Evolutionary conservation across 352 stramenopile species (phyloP).

Genomic region (Globisporangium splendens): DNA sequence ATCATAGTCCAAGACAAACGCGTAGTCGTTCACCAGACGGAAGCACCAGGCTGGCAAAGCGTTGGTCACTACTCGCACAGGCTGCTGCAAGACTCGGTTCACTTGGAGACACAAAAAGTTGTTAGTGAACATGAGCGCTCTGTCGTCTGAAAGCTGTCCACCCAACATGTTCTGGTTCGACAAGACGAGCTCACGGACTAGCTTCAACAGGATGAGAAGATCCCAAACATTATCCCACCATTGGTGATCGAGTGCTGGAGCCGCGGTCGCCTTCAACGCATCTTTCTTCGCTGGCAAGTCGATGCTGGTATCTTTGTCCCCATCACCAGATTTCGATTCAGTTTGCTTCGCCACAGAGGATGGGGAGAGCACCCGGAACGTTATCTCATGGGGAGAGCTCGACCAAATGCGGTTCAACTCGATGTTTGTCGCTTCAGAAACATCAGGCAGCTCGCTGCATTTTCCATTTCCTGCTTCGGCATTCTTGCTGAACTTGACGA

Average conservation of each 20-base stretch:
- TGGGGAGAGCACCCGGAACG: slow-evolving; percentile 34
- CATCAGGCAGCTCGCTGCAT: slow-evolving; percentile 1
- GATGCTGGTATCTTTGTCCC: not conserved
- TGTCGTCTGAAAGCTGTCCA: not conserved
- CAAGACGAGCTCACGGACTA: slow-evolving; percentile 27
- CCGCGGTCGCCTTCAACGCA: not conserved
- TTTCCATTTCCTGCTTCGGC: slow-evolving; percentile 4
- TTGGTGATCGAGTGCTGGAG: not conserved
- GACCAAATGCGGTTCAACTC: slow-evolving; percentile 37
- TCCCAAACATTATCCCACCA: slow-evolving; percentile 70
- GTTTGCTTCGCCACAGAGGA: slow-evolving; percentile 6
- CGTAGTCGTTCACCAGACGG: slow-evolving; percentile 45
- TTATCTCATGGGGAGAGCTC: slow-evolving; percentile 45
- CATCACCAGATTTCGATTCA: not conserved
- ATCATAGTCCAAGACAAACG: slow-evolving; percentile 65
- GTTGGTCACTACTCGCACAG: slow-evolving; percentile 61
- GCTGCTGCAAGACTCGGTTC: slow-evolving; percentile 48
- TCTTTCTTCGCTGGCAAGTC: not conserved
- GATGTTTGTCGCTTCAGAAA: slow-evolving; percentile 4
- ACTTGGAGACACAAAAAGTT: slow-evolving; percentile 57
- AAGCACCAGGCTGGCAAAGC: slow-evolving; percentile 55
- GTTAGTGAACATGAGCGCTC: slow-evolving; percentile 45
- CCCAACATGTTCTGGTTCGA: not conserved
- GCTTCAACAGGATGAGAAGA: slow-evolving; percentile 42
- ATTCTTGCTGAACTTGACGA: slow-evolving; percentile 44